Percentiles rank a stretch among this genome's conserved stretches.
Evolutionary conservation across 169 alveolate species (phyloP).

Genomic region (Fabrea salina): DNA sequence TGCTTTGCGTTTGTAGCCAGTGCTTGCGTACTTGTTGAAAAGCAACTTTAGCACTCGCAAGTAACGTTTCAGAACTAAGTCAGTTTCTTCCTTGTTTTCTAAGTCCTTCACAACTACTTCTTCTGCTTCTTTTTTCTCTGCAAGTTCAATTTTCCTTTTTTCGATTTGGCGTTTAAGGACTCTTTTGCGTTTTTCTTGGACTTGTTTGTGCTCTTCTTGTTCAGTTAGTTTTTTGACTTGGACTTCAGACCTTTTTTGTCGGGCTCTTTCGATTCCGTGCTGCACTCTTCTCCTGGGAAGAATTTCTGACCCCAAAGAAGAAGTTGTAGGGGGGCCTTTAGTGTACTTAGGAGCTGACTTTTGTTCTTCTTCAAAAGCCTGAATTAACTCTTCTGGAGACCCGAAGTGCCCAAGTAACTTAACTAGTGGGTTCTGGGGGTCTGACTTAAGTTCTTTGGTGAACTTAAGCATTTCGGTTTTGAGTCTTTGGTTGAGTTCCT

Average conservation of each 20-base stretch:
- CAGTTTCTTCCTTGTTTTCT: conserved; percentile 10
- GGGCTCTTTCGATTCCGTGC: conserved; percentile 1
- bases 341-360: conserved; percentile 83
- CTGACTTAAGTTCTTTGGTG: conserved; percentile 43
- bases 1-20: not conserved
- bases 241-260: not conserved
- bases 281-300: conserved; percentile 15
- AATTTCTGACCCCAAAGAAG: not conserved
- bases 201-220: conserved; percentile 18
- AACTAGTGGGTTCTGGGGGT: conserved; percentile 55
- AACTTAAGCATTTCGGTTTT: conserved; percentile 53
- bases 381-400: conserved; percentile 50
- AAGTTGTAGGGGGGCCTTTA: not conserved
- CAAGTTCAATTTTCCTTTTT: conserved; percentile 12
- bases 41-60: not conserved
- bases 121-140: not conserved
- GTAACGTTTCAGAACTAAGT: not conserved
- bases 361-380: conserved; percentile 42
- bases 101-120: not conserved
- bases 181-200: not conserved
- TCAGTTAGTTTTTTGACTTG: conserved; percentile 18
- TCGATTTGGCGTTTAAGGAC: conserved; percentile 18
- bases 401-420: conserved; percentile 58
- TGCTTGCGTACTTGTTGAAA: conserved; percentile 23
- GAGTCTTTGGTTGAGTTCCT: conserved; percentile 51